A percentile compares a stretch with the other conserved stretches of the same genome.
Evolutionary conservation across 352 stramenopile genomes (phyloP).

Genomic region (Phytophthora idaei): DNA sequence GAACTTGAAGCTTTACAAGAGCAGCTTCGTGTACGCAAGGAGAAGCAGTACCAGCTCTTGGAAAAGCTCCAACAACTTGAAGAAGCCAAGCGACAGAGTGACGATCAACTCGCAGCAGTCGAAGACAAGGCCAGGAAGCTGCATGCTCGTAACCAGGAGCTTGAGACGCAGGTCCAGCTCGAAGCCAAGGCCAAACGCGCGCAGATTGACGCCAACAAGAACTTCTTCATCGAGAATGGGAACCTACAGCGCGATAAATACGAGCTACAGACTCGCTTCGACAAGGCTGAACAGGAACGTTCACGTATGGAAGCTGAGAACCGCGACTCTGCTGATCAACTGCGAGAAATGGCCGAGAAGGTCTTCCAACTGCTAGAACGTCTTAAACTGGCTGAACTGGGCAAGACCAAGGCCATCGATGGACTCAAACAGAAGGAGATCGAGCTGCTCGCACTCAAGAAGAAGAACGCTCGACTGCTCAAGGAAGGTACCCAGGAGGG

Average conservation of each 20-base stretch:
- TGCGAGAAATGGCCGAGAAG: constrained; percentile 97
- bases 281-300: constrained; percentile 92
- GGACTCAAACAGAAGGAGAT: constrained; percentile 94
- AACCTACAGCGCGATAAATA: constrained; percentile 78
- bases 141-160: constrained; percentile 89
- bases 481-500: constrained; percentile 95
- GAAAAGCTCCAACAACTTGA: constrained; percentile 97
- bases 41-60: constrained; percentile 97
- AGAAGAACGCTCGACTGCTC: constrained; percentile 93
- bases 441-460: constrained; percentile 94
- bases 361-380: constrained; percentile 96
- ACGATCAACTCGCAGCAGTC: constrained; percentile 90
- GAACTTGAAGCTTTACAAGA: constrained; percentile 96
- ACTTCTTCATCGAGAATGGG: constrained; percentile 87
- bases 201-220: constrained; percentile 93
- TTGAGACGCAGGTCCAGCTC: constrained; percentile 95
- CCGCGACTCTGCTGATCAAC: constrained; percentile 93
- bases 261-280: constrained; percentile 83
- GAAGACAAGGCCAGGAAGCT: constrained; percentile 93
- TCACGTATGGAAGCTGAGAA: constrained; percentile 96
- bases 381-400: constrained; percentile 95
- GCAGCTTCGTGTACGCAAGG: constrained; percentile 95
- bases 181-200: constrained; percentile 92
- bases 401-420: constrained; percentile 96
- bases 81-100: constrained; percentile 90